Conservation (phyloP, 306 rosid species). For the Cucurbita maxima region DNA sequence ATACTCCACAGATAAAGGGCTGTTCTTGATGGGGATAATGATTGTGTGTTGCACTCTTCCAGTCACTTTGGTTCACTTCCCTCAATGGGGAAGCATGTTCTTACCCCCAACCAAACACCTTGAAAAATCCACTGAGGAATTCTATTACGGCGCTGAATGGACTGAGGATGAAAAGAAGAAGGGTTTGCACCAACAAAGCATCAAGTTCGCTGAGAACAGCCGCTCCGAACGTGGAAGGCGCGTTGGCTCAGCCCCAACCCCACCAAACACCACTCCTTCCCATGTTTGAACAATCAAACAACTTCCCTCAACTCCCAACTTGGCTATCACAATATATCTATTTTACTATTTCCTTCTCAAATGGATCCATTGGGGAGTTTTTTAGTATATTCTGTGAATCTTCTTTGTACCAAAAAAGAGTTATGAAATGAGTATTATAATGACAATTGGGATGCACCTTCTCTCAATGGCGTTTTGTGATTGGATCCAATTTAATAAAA, state of each 20-base stretch:
- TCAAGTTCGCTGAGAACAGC: conserved; percentile 80
- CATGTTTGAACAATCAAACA: conserved; percentile 22
- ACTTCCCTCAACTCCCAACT: not conserved
- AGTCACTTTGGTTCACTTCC: conserved; percentile 57
- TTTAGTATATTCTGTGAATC: not conserved
- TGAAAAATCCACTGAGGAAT: conserved; percentile 33
- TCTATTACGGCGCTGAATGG: conserved; percentile 71
- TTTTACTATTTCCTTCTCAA: too few relatives aligned
- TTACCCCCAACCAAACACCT: conserved; percentile 46
- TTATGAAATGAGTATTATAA: not conserved
- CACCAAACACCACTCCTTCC: conserved; percentile 50
- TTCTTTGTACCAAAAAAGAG: not conserved
- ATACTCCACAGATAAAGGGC: conserved; percentile 38
- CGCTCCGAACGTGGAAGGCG: conserved; percentile 74
- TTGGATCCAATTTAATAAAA: not conserved
- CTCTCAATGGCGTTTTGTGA: not conserved
- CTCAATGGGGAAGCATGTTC: conserved; percentile 94
- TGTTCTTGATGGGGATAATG: conserved; percentile 65
- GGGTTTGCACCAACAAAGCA: conserved; percentile 47
- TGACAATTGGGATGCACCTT: not conserved
- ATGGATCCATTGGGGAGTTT: not conserved
- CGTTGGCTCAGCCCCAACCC: conserved; percentile 49
- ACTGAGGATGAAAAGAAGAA: conserved; percentile 46
- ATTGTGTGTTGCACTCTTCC: conserved; percentile 65
- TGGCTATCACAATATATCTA: too few relatives aligned